phyloP scores from a whole-genome alignment of 2,329 filamentous ascomycete species.

The Sporothrix euskadiensis region DNA sequence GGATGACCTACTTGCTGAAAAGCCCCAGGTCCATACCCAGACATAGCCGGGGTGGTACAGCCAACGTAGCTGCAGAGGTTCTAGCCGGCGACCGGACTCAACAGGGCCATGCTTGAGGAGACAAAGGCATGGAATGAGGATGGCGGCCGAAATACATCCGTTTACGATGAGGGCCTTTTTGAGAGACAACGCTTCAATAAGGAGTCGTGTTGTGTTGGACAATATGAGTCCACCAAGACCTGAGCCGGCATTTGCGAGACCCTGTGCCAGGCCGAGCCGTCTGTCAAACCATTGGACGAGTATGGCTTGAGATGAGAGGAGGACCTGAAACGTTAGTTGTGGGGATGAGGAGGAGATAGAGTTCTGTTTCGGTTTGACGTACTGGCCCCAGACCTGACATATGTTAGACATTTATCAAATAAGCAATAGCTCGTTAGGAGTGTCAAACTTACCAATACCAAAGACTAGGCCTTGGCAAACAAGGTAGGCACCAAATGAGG shows the following conservation, averaged over 20 bases:
- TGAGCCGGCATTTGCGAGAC: constrained; percentile 25
- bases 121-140: constrained; percentile 19
- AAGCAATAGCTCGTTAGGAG: background rate
- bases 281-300: constrained; percentile 27
- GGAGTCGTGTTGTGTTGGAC: constrained; percentile 26
- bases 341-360: background rate
- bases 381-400: constrained; percentile 9
- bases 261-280: constrained; percentile 16
- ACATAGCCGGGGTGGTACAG: constrained; percentile 15
- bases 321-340: background rate
- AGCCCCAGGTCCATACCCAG: constrained; percentile 23
- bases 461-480: constrained; percentile 27
- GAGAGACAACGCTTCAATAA: constrained; percentile 19
- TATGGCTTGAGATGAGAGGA: constrained; percentile 13
- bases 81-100: background rate
- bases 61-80: constrained; percentile 13
- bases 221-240: constrained; percentile 25
- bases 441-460: constrained; percentile 12
- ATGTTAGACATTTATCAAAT: background rate
- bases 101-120: constrained; percentile 14
- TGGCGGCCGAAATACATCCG: constrained; percentile 18
- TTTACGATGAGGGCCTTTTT: constrained; percentile 21
- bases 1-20: constrained; percentile 2
- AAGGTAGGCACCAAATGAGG: constrained; percentile 21
- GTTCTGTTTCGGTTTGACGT: background rate